These are phyloP conservation scores for Erigeron canadensis DNA, from an alignment of 129 eudicot species.

Conservation along the genomic window DNA sequence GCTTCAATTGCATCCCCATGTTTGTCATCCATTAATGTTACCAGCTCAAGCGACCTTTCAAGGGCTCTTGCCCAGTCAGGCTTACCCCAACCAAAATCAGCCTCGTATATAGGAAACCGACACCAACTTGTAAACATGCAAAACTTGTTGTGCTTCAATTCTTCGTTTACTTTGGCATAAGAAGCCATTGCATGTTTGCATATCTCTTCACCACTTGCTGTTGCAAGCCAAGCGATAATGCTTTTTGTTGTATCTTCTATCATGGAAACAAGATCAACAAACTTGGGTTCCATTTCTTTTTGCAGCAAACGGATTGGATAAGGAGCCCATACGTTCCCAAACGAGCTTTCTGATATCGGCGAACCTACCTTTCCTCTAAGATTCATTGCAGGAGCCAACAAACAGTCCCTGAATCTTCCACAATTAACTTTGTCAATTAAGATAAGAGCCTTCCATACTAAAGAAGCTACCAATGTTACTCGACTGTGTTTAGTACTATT, in stretches of 20 bases:
- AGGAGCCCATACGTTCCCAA: slow-evolving; percentile 33
- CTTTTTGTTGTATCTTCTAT: slow-evolving; percentile 27
- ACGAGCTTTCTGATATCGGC: slow-evolving; percentile 17
- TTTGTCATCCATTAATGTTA: slow-evolving; percentile 31
- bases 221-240: not conserved
- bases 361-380: slow-evolving; percentile 23
- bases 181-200: slow-evolving; percentile 19
- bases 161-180: slow-evolving; percentile 26
- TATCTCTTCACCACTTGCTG: slow-evolving; percentile 35
- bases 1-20: slow-evolving; percentile 36
- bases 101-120: slow-evolving; percentile 36
- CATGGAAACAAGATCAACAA: slow-evolving; percentile 25
- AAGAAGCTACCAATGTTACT: slow-evolving; percentile 28
- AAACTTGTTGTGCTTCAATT: slow-evolving; percentile 26
- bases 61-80: slow-evolving; percentile 27
- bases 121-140: slow-evolving; percentile 36
- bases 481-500: slow-evolving; percentile 22
- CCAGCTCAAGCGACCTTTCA: slow-evolving; percentile 9
- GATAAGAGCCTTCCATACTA: slow-evolving; percentile 36
- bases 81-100: slow-evolving; percentile 46
- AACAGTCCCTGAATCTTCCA: slow-evolving; percentile 12
- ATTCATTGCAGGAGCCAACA: slow-evolving; percentile 25
- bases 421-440: slow-evolving; percentile 10
- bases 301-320: slow-evolving; percentile 21
- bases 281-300: not conserved